Percentiles rank a stretch among this genome's conserved stretches.
These are phyloP conservation scores for Alopecurus myosuroides DNA, from an alignment of 176 grass and related monocot species.

Conservation along the genomic window DNA sequence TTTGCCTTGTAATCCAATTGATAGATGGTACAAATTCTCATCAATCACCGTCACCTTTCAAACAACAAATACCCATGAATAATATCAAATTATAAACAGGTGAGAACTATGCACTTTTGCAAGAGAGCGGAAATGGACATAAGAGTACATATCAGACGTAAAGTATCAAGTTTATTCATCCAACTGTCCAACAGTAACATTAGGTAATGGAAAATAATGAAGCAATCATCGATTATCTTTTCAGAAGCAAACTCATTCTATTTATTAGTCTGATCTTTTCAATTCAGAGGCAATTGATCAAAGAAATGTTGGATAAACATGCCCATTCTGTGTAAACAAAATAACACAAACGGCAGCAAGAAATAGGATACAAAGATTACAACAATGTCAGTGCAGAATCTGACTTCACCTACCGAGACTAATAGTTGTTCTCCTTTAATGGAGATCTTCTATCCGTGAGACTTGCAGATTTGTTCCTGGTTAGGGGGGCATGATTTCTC, in stretches of 20 bases:
- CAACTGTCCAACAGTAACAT: background rate
- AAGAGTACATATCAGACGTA: background rate
- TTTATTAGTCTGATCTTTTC: background rate
- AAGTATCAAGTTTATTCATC: background rate
- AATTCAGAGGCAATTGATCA: background rate
- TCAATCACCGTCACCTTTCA: background rate
- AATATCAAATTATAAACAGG: background rate
- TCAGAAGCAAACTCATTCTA: constrained; percentile 1
- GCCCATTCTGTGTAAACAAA: constrained; percentile 35
- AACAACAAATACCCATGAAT: background rate
- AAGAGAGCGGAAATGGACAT: background rate
- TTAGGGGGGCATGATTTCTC: background rate
- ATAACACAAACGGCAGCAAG: constrained; percentile 16
- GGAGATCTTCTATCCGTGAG: constrained; percentile 47
- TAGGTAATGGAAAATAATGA: background rate
- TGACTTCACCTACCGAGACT: constrained; percentile 25
- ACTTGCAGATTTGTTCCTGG: constrained; percentile 42
- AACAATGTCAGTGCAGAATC: constrained; percentile 28
- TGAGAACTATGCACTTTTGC: background rate
- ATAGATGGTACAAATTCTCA: background rate
- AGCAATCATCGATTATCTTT: background rate
- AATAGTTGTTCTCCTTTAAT: constrained; percentile 65
- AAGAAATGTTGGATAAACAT: constrained; percentile 12
- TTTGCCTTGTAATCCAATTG: background rate
- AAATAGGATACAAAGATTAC: constrained; percentile 21